These are phyloP conservation scores for Myriosclerotinia scirpicola DNA, from an alignment of 2,329 filamentous ascomycete species.

Conservation along the genomic window DNA sequence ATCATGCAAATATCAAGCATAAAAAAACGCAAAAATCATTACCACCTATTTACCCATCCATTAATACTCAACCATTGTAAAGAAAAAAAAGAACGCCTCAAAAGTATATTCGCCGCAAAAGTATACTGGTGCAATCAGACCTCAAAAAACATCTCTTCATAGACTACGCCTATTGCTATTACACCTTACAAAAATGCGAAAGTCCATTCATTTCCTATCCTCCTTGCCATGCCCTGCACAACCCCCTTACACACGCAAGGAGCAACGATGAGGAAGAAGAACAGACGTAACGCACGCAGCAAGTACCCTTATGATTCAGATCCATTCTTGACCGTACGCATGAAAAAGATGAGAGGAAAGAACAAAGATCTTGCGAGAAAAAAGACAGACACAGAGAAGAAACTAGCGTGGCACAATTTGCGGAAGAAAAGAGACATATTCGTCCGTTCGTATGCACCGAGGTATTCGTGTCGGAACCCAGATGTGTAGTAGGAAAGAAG, in stretches of 20 bases:
- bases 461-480: slow-evolving; percentile 37
- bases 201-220: slow-evolving; percentile 28
- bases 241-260: slow-evolving; percentile 16
- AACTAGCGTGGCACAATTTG: slow-evolving; percentile 39
- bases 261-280: slow-evolving; percentile 36
- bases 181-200: slow-evolving; percentile 43
- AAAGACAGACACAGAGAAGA: slow-evolving; percentile 38
- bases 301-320: slow-evolving; percentile 38
- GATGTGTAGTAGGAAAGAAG: slow-evolving; percentile 29
- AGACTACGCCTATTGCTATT: slow-evolving; percentile 45
- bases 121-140: slow-evolving; percentile 22
- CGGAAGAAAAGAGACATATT: slow-evolving; percentile 27
- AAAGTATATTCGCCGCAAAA: not conserved
- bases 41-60: slow-evolving; percentile 15
- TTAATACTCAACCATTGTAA: slow-evolving; percentile 20
- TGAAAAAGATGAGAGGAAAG: slow-evolving; percentile 34
- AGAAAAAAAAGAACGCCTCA: slow-evolving; percentile 21
- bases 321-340: slow-evolving; percentile 34
- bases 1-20: not conserved
- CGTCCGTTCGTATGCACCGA: slow-evolving; percentile 36
- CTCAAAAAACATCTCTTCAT: slow-evolving; percentile 30
- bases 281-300: slow-evolving; percentile 27
- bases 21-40: slow-evolving; percentile 10
- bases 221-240: slow-evolving; percentile 34
- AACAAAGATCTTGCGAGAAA: slow-evolving; percentile 40